phyloP scores from a whole-genome alignment of 257 asterid species.

The Solanum pimpinellifolium region DNA sequence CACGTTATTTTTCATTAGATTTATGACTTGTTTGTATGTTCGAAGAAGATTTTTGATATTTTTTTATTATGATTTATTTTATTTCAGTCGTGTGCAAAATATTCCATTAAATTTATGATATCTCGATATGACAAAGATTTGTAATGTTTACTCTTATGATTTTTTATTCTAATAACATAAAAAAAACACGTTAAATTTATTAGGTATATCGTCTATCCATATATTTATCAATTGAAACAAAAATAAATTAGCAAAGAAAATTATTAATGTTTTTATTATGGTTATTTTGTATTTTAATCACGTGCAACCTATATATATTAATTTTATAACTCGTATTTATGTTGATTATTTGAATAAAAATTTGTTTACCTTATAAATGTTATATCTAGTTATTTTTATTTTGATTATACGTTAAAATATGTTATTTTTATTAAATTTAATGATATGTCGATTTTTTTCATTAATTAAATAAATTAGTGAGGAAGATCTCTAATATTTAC shows the following conservation, averaged over 20 bases:
- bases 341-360: not conserved
- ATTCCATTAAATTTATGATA: not conserved
- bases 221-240: not conserved
- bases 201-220: not conserved
- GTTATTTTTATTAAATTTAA: not conserved
- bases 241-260: not conserved
- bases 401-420: not conserved
- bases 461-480: not conserved
- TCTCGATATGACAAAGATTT: not conserved
- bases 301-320: not conserved
- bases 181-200: not conserved
- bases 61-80: not conserved
- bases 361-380: not conserved
- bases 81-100: not conserved
- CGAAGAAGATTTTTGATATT: not conserved
- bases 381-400: not conserved
- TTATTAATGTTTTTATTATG: not conserved
- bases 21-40: not conserved
- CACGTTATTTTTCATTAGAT: not conserved
- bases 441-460: not conserved
- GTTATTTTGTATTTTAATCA: not conserved
- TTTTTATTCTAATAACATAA: not conserved
- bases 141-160: not conserved
- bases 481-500: not conserved
- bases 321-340: not conserved